Conservation (phyloP, 176 grass and related monocot species). For the Thalia dealbata region DNA sequence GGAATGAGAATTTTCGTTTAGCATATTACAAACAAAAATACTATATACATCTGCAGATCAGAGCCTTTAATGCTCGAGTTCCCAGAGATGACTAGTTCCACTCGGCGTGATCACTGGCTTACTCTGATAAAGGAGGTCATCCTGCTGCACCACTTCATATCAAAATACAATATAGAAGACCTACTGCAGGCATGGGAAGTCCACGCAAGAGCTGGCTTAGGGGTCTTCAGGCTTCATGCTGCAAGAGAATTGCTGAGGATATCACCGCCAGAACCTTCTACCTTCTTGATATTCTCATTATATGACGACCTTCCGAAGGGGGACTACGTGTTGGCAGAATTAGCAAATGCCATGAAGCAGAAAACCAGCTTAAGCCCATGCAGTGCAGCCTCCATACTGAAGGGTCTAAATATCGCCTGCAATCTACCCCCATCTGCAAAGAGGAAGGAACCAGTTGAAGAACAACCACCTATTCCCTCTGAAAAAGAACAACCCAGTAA, state of each 20-base stretch:
- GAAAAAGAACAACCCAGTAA: conserved; percentile 26
- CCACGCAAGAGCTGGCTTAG: conserved; percentile 58
- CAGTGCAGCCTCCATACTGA: conserved; percentile 62
- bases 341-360: conserved; percentile 60
- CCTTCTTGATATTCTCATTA: conserved; percentile 65
- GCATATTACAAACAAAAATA: not conserved
- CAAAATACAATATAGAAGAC: conserved; percentile 44
- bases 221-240: conserved; percentile 75
- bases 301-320: conserved; percentile 78
- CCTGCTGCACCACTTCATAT: conserved; percentile 67
- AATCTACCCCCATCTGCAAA: conserved; percentile 16
- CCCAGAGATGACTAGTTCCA: conserved; percentile 83
- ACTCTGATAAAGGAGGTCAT: conserved; percentile 67
- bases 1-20: not conserved
- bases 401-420: conserved; percentile 40
- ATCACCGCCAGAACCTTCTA: conserved; percentile 51
- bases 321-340: conserved; percentile 68
- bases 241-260: conserved; percentile 85
- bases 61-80: conserved; percentile 84
- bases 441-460: conserved; percentile 31
- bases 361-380: conserved; percentile 45
- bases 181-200: conserved; percentile 58
- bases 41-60: conserved; percentile 34
- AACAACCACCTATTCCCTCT: too few relatives aligned
- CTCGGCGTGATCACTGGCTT: conserved; percentile 76